Conservation (phyloP, 2,329 filamentous ascomycete species). For the Cercospora sp. region DNA sequence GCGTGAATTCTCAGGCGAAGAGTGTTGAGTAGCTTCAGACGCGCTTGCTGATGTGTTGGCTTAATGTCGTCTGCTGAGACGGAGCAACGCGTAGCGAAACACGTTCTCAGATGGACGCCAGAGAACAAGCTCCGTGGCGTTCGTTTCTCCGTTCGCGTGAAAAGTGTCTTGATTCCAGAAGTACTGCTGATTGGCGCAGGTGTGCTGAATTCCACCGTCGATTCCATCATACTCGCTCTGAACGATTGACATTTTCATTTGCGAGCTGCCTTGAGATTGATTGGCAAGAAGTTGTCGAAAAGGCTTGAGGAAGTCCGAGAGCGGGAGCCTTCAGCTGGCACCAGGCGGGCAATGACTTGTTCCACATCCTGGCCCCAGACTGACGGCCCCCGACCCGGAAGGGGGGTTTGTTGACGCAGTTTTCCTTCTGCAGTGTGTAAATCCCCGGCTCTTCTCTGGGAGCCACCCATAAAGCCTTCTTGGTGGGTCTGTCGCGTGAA, state of each 20-base stretch:
- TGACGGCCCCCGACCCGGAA: constrained; percentile 2
- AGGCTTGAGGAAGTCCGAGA: constrained; percentile 5
- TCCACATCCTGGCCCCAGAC: not conserved
- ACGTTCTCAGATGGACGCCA: not conserved
- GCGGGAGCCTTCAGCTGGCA: not conserved
- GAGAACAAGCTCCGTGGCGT: not conserved
- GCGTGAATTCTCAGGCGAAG: not conserved
- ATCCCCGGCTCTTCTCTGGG: not conserved
- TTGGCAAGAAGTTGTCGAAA: not conserved
- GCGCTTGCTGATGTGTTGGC: not conserved
- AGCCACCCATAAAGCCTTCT: not conserved
- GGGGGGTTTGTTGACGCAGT: not conserved
- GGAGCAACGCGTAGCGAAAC: too few relatives aligned
- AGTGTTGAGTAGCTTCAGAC: not conserved
- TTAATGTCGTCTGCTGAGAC: too few relatives aligned
- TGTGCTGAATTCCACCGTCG: not conserved
- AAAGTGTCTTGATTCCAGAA: not conserved
- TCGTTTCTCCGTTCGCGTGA: not conserved
- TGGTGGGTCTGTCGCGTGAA: not conserved
- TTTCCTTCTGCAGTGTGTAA: not conserved
- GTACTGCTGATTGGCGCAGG: not conserved
- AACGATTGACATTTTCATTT: not conserved
- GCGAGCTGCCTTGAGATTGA: not conserved
- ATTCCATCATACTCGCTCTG: not conserved
- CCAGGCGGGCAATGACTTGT: not conserved